Percentiles rank a stretch among this genome's conserved stretches.
Evolutionary conservation across 257 asterid species (phyloP).

Genomic region (Capsicum pubescens): DNA sequence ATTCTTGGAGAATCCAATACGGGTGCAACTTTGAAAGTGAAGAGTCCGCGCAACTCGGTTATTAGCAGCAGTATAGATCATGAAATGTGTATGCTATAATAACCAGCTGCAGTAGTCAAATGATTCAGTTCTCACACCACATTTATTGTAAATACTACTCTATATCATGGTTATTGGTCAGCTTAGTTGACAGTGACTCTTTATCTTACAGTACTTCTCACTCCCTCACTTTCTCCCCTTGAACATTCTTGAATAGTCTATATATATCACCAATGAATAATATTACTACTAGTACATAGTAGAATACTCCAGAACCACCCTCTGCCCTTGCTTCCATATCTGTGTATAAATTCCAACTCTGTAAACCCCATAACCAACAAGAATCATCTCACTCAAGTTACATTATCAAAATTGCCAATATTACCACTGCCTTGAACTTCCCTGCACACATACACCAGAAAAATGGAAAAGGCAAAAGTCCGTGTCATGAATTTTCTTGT

Average conservation of each 20-base stretch:
- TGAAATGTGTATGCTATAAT: not conserved
- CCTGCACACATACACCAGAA: no score
- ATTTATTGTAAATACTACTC: not conserved
- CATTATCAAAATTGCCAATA: no score
- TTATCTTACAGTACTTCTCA: no score
- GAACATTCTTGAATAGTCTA: not conserved
- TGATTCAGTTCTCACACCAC: not conserved
- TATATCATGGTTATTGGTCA: no score
- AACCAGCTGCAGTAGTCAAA: not conserved
- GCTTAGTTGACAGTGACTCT: no score
- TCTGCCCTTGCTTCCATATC: not conserved
- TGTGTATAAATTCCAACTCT: constrained; percentile 4
- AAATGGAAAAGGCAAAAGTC: constrained; percentile 29
- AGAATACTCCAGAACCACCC: not conserved
- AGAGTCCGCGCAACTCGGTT: no score
- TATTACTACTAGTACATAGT: no score
- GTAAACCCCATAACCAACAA: not conserved
- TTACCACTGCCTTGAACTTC: no score
- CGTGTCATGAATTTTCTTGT: not conserved
- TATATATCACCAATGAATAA: no score
- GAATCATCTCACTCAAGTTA: not conserved
- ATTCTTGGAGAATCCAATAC: no score
- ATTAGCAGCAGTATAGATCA: not conserved
- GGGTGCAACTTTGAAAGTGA: no score
- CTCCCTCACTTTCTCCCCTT: not conserved